A percentile compares a stretch with the other conserved stretches of the same genome.
Conservation (phyloP, 2,329 filamentous ascomycete species). For the Ophiocordyceps robertsii region DNA sequence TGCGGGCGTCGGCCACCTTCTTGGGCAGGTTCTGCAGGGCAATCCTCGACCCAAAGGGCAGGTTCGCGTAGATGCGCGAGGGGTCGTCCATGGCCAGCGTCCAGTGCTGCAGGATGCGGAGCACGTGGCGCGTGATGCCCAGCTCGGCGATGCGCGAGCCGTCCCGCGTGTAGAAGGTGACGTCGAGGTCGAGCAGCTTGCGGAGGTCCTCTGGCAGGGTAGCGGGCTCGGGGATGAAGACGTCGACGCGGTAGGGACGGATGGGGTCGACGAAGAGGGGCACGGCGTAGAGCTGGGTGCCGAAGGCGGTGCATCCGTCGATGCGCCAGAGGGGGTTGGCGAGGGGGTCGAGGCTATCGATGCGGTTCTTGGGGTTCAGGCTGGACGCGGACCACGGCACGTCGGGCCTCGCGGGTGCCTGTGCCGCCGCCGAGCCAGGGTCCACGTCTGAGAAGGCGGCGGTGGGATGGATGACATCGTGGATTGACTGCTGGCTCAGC, state of each 20-base stretch:
- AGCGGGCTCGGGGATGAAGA: slow-evolving; percentile 40
- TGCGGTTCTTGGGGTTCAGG: slow-evolving; percentile 47
- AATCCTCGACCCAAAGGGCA: slow-evolving; percentile 45
- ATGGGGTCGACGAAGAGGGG: slow-evolving; percentile 34
- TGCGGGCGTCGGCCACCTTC: slow-evolving; percentile 29
- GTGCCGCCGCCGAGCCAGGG: neutral
- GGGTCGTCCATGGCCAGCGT: slow-evolving; percentile 20
- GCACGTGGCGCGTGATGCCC: slow-evolving; percentile 38
- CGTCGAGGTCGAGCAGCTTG: slow-evolving; percentile 30
- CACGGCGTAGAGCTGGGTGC: slow-evolving; percentile 42
- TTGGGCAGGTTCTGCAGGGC: slow-evolving; percentile 37
- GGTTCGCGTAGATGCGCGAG: slow-evolving; percentile 22
- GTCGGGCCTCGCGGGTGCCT: neutral
- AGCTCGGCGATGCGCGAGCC: slow-evolving; percentile 30
- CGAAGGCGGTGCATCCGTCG: slow-evolving; percentile 42
- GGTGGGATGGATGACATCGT: slow-evolving; percentile 44
- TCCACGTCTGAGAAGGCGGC: slow-evolving; percentile 29
- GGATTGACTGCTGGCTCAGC: slow-evolving; percentile 35
- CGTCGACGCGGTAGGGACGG: slow-evolving; percentile 41
- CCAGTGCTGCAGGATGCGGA: slow-evolving; percentile 40
- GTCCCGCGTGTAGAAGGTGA: slow-evolving; percentile 43
- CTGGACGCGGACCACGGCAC: slow-evolving; percentile 31
- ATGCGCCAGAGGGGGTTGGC: slow-evolving; percentile 38
- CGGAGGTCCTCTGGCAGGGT: slow-evolving; percentile 27
- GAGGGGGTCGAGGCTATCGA: slow-evolving; percentile 38